Percentiles rank a stretch among this genome's conserved stretches.
Conservation (phyloP, 768 basidiomycete genomes). For the Candolleomyces efflorescens region DNA sequence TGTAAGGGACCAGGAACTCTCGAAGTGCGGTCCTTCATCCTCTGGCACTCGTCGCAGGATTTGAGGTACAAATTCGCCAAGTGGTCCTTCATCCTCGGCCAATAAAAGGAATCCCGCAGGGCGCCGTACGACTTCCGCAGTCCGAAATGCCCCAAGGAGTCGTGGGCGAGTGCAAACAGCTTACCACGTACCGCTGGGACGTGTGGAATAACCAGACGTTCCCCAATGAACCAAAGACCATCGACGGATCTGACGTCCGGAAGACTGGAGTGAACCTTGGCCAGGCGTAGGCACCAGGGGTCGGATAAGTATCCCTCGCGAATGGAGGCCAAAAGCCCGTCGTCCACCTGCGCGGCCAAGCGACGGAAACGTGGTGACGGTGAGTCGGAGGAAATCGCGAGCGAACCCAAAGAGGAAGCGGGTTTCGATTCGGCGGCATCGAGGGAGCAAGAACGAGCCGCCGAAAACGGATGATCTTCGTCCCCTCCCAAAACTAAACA, state of each 20-base stretch:
- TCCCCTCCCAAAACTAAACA: too few relatives aligned
- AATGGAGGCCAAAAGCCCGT: not conserved
- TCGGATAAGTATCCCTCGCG: not conserved
- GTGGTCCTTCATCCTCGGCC: constrained; percentile 14
- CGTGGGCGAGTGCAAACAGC: constrained; percentile 24
- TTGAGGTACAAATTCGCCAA: constrained; percentile 29
- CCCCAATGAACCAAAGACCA: constrained; percentile 20
- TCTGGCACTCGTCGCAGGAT: constrained; percentile 26
- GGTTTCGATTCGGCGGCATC: too few relatives aligned
- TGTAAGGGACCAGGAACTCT: constrained; percentile 25
- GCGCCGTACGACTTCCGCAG: constrained; percentile 24
- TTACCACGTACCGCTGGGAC: constrained; percentile 15
- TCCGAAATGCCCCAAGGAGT: constrained; percentile 29
- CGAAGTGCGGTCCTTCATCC: constrained; percentile 26
- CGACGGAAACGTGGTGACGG: not conserved
- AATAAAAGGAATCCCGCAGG: constrained; percentile 21
- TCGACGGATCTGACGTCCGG: not conserved
- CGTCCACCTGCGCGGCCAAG: not conserved
- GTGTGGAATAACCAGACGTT: constrained; percentile 17
- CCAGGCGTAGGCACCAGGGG: not conserved
- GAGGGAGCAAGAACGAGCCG: too few relatives aligned
- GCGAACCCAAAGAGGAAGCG: not conserved
- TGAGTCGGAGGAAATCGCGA: not conserved
- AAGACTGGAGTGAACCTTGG: not conserved
- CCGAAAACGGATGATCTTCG: too few relatives aligned